A percentile compares a stretch with the other conserved stretches of the same genome.
phyloP scores from a whole-genome alignment of 805 yeast species.

The Pichia sporocuriosa region DNA sequence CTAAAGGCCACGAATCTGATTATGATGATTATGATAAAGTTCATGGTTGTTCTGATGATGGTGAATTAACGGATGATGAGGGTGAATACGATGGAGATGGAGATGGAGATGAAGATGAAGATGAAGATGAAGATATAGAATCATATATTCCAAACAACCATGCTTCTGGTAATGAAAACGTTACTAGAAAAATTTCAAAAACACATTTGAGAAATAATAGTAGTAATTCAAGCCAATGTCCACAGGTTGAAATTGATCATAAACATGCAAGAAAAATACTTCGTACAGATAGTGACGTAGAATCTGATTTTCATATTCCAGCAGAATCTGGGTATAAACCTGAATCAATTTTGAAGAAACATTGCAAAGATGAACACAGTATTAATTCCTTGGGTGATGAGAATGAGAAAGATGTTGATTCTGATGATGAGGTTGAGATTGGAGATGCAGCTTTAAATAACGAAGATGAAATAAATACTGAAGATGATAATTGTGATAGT shows the following conservation, averaged over 20 bases:
- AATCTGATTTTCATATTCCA: not conserved
- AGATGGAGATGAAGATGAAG: conserved; percentile 1
- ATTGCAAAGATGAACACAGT: not conserved
- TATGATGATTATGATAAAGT: not conserved
- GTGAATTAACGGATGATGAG: not conserved
- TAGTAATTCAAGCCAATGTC: not conserved
- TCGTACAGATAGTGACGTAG: conserved; percentile 6
- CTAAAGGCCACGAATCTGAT: too few species aligned
- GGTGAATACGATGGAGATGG: not conserved
- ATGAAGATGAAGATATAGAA: not conserved
- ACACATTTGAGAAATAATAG: not conserved
- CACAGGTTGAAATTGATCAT: conserved; percentile 6
- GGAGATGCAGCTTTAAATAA: too few species aligned
- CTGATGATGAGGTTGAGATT: not conserved
- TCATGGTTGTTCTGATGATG: conserved; percentile 3
- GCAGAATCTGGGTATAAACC: conserved; percentile 5
- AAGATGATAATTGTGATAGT: not conserved
- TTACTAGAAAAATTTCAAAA: not conserved
- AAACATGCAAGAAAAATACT: not conserved
- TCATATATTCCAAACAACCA: not conserved
- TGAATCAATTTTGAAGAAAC: conserved; percentile 4
- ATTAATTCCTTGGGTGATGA: not conserved
- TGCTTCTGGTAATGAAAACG: not conserved
- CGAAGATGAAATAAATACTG: not conserved
- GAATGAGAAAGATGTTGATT: not conserved